Base-by-base conservation (phyloP, 257 asterid genomes). In the Lycium barbarum region DNA sequence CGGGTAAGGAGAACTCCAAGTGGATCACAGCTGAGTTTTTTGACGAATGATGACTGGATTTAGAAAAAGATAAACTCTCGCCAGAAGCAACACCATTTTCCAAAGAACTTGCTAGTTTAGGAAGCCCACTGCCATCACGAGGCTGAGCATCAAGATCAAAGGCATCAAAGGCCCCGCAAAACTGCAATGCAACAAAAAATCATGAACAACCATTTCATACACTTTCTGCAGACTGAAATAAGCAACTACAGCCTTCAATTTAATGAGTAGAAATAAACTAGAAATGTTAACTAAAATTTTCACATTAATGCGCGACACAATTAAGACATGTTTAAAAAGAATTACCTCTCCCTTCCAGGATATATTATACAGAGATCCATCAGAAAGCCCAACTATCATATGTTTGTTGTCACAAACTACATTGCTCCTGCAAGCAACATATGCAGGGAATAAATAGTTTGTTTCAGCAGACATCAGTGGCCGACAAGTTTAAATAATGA, bases 331-430 rank as follows among this genome's bases (percentile, higher is more conserved):
- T 54, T 78, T 53, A 15, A 53, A n/a, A 78, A 78, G 82, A 53
- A 72, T 86, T 93, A 97, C 99, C 99, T 97, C 99, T 80, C 99
- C 99, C 96, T 97, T 95, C 99, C 99, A 95, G 63, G 99, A 95
- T 88, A 95, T 94, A 88, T 87, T 95, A 89, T 97, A 97, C 88
- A 97, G 83, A 71, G 99, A 94, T 90, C 99, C 99, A 93, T 97
- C 98, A 80, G 98, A 92, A 83, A 97, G 98, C 82, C 99, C 99
- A 83, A 95, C 89, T 51, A 97, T 91, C 90, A 97, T 87, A 90
- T 97, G 90, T 88, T 92, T 97, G 93, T 85, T 95, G 91, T 97
- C 99, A 90, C 98, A 97, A 73, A 95, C 85, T 84, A 97, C 90
- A 91, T 97, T 97, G 97, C 99, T 97, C 99, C 99, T 97, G 93